Percentiles rank a stretch among this genome's conserved stretches.
These are phyloP conservation scores for Calonectria multiphialidica DNA, from an alignment of 2,329 filamentous ascomycete genomes.

Conservation along the genomic window DNA sequence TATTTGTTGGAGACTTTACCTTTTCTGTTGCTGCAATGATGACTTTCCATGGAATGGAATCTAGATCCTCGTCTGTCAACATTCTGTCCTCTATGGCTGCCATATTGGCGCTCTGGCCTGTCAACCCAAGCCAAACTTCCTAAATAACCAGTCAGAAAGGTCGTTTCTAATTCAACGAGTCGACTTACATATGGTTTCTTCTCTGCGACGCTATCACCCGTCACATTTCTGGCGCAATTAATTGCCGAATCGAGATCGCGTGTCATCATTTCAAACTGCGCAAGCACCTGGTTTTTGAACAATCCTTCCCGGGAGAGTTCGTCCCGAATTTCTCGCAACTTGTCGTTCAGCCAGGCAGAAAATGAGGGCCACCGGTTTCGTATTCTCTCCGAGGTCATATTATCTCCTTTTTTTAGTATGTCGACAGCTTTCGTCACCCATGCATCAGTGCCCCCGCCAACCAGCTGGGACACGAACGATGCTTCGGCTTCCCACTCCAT, in stretches of 20 bases:
- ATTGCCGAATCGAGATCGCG: neutral
- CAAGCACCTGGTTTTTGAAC: slow-evolving; percentile 2
- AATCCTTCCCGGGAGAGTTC: neutral
- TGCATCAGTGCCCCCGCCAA: neutral
- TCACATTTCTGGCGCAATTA: slow-evolving; percentile 1
- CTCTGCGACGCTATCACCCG: neutral
- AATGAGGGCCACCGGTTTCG: neutral
- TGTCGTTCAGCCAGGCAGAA: slow-evolving; percentile 6
- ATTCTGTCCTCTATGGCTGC: slow-evolving; percentile 5
- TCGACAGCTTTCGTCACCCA: neutral
- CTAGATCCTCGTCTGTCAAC: neutral
- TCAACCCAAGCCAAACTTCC: slow-evolving; percentile 12
- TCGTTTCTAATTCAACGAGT: too few relatives aligned
- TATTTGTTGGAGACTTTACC: neutral
- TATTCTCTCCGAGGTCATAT: slow-evolving; percentile 4
- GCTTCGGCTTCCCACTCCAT: slow-evolving; percentile 16
- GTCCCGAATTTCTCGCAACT: neutral
- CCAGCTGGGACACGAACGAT: slow-evolving; percentile 4
- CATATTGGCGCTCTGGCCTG: slow-evolving; percentile 12
- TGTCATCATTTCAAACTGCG: slow-evolving; percentile 7
- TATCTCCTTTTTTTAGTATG: slow-evolving; percentile 2
- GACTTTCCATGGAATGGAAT: neutral
- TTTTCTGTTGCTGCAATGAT: slow-evolving; percentile 3
- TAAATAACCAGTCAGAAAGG: neutral
- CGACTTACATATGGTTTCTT: slow-evolving; percentile 10